Evolutionary conservation across 352 stramenopile species (phyloP), one percentile per base, ranked within the genome.

Genomic region (Phytophthora sansomeana): DNA sequence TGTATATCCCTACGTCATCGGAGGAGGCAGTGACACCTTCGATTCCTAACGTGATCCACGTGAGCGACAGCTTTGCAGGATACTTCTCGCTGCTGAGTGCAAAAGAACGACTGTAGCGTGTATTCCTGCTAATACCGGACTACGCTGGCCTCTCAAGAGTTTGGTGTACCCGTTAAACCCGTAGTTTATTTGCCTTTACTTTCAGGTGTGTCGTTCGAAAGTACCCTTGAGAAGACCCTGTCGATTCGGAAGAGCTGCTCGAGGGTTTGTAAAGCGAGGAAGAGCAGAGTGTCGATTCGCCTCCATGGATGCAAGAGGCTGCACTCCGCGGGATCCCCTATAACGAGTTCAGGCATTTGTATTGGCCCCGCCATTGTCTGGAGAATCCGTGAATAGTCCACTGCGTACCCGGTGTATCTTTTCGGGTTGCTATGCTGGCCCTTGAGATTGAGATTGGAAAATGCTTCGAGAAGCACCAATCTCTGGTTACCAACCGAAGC

Each of bases 61-160:
- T 90, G 36, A 73, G 77, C 0, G 80, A 94, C 33, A 90, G 62
- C 77, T 86, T 92, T 42, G 60, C 64, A n/a, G 63, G 63, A 5
- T 94, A 94, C 77, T 92, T 91, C 63, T 72, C 84, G 38, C 58
- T 91, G 16, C 65, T 91, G 21, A 65, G 78, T 24, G 62, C 76
- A 48, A 72, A 74, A 70, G 67, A 74, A 55, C 58, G 63, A 62
- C 58, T 66, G 53, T 75, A 72, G 69, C 19, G n/a, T 30, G 52
- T 56, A n/a, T 57, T 32, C 38, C n/a, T 58, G 36, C 54, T 68
- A 60, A 61, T 61, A 54, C 26, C 39, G 39, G 39, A 46, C 16
- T 39, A 28, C 51, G 35, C n/a, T 53, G 49, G 42, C 58, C 43
- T 57, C 47, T 64, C 26, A 54, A 69, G 33, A 49, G 32, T 51